These are phyloP conservation scores for Stagonosporopsis cucurbitacearum DNA, from an alignment of 2,329 filamentous ascomycete species.

Conservation along the genomic window DNA sequence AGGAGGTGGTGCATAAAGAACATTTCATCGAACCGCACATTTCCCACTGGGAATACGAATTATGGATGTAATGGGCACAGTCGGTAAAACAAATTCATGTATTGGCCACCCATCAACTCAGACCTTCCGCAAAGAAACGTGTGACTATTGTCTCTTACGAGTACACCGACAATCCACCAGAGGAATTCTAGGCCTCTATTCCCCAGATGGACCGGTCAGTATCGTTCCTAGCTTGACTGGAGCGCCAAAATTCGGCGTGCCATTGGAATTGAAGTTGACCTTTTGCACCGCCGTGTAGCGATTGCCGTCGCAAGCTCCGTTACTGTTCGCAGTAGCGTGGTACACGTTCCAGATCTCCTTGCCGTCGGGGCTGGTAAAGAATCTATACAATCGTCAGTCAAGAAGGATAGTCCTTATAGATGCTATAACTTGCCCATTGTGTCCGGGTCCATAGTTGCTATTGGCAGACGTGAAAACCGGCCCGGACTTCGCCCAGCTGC, in stretches of 20 bases:
- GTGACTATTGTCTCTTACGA: too few species aligned
- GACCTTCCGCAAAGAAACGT: too few species aligned
- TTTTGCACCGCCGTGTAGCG: constrained; percentile 62
- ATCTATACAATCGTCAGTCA: constrained; percentile 43
- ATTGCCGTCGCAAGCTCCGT: constrained; percentile 60
- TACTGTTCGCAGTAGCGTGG: constrained; percentile 59
- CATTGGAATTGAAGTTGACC: constrained; percentile 59
- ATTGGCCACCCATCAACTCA: too few species aligned
- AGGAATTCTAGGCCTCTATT: constrained; percentile 21
- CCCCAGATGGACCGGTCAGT: constrained; percentile 46
- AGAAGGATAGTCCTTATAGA: neutral
- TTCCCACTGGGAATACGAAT: too few species aligned
- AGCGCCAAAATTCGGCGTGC: constrained; percentile 60
- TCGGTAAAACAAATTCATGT: too few species aligned
- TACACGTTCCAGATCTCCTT: constrained; percentile 63
- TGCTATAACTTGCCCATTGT: constrained; percentile 52
- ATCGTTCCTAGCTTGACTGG: constrained; percentile 38
- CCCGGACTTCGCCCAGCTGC: constrained; percentile 61
- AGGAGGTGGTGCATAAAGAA: neutral
- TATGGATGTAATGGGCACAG: too few species aligned
- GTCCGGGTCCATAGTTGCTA: constrained; percentile 64
- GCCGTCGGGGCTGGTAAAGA: constrained; percentile 64
- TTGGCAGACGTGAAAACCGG: constrained; percentile 61
- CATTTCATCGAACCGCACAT: too few species aligned
- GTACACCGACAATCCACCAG: too few species aligned